A percentile compares a stretch with the other conserved stretches of the same genome.
Conservation (phyloP, 202 grass and related monocot species). For the Hordeum pubiflorum region DNA sequence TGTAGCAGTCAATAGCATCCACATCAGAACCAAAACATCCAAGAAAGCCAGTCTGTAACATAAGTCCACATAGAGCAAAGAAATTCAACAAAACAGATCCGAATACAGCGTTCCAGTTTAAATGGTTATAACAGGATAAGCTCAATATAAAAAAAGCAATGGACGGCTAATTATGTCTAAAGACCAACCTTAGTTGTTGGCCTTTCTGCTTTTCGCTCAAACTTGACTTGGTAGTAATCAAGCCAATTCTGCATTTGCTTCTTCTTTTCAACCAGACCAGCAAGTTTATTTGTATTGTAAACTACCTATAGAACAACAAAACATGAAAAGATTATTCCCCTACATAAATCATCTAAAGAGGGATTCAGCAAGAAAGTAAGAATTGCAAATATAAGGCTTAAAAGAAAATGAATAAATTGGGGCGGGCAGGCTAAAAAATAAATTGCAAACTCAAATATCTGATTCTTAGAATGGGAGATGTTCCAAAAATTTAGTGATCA, state of each 20-base stretch:
- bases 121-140: too few relatives aligned
- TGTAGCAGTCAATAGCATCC: constrained; percentile 85
- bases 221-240: constrained; percentile 76
- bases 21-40: constrained; percentile 72
- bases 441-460: background rate
- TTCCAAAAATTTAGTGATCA: constrained; percentile 21
- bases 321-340: background rate
- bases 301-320: constrained; percentile 48
- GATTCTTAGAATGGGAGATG: too few relatives aligned
- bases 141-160: background rate
- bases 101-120: background rate
- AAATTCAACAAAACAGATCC: constrained; percentile 5
- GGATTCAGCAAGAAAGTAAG: background rate
- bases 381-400: background rate
- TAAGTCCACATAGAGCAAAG: background rate
- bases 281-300: constrained; percentile 85
- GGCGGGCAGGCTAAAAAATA: background rate
- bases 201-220: constrained; percentile 52
- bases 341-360: background rate
- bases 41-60: constrained; percentile 52
- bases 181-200: constrained; percentile 75
- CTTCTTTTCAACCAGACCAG: constrained; percentile 73
- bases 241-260: constrained; percentile 86
- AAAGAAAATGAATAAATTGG: background rate
- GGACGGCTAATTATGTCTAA: background rate